phyloP scores from a whole-genome alignment of 179 eudicot genomes.

The Spinacia oleracea region DNA sequence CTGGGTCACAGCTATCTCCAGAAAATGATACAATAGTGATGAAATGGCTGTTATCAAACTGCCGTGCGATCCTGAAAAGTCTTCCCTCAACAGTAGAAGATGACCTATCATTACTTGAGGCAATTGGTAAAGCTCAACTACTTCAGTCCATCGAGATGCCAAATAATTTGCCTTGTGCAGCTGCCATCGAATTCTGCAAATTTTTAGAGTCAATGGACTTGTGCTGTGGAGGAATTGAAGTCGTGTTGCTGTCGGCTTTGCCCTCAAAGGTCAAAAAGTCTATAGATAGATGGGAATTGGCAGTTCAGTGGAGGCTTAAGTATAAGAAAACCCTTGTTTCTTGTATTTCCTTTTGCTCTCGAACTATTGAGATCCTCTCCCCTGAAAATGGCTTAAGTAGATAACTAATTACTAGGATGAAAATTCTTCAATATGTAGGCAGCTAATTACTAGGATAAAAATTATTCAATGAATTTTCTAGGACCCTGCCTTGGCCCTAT shows the following conservation, averaged over 20 bases:
- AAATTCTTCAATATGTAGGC: not conserved
- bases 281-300: conserved; percentile 64
- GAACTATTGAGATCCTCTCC: conserved; percentile 28
- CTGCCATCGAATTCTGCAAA: conserved; percentile 40
- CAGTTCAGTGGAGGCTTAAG: conserved; percentile 73
- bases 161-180: conserved; percentile 25
- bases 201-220: conserved; percentile 40
- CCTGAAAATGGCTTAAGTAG: not conserved
- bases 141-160: conserved; percentile 28
- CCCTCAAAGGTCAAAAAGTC: conserved; percentile 34
- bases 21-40: conserved; percentile 63
- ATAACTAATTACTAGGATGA: not conserved
- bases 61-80: conserved; percentile 38
- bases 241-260: not conserved
- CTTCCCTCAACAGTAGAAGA: conserved; percentile 61
- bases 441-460: too few relatives aligned
- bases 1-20: conserved; percentile 60
- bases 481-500: too few relatives aligned
- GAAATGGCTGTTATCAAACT: conserved; percentile 56
- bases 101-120: conserved; percentile 43
- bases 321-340: conserved; percentile 58
- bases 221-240: conserved; percentile 25
- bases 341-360: conserved; percentile 58
- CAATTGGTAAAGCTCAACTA: conserved; percentile 43
- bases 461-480: too few relatives aligned